Percentiles rank a stretch among this genome's conserved stretches.
Evolutionary conservation across 1,139 yeast species (phyloP).

Genomic region (Blastobotrys malaysiensis): DNA sequence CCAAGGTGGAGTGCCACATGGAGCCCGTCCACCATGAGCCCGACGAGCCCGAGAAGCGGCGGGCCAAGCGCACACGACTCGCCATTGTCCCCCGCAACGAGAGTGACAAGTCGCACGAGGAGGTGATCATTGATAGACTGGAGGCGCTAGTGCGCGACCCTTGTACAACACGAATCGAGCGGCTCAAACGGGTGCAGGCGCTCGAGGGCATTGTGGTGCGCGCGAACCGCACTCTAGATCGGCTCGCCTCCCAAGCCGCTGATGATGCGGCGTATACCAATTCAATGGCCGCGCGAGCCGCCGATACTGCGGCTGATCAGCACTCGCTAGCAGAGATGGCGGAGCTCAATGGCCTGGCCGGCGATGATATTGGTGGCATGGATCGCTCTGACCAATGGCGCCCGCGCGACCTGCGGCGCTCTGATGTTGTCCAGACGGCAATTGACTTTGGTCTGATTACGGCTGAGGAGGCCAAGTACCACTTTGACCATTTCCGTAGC

Average conservation of each 20-base stretch:
- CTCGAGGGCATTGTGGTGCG: background rate
- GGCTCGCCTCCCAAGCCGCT: background rate
- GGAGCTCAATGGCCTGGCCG: background rate
- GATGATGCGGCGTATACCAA: background rate
- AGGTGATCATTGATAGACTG: background rate
- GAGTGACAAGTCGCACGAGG: background rate
- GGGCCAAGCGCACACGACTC: background rate
- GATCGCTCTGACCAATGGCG: background rate
- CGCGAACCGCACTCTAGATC: background rate
- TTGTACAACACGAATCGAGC: background rate
- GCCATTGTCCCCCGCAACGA: background rate
- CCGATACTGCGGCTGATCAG: background rate
- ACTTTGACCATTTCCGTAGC: constrained; percentile 37
- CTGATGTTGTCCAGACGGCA: constrained; percentile 41
- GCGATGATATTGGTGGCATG: background rate
- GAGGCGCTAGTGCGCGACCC: background rate
- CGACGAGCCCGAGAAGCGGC: constrained; percentile 1
- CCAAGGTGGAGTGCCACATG: constrained; percentile 42
- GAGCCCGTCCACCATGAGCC: constrained; percentile 5
- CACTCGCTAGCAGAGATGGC: background rate
- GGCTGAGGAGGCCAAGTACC: constrained; percentile 29
- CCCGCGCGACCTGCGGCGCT: constrained; percentile 4
- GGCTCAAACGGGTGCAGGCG: background rate
- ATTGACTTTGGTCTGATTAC: constrained; percentile 32
- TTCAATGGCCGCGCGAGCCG: background rate